Conservation (phyloP, 805 yeast species). For the Monosporozyma aquatica region DNA sequence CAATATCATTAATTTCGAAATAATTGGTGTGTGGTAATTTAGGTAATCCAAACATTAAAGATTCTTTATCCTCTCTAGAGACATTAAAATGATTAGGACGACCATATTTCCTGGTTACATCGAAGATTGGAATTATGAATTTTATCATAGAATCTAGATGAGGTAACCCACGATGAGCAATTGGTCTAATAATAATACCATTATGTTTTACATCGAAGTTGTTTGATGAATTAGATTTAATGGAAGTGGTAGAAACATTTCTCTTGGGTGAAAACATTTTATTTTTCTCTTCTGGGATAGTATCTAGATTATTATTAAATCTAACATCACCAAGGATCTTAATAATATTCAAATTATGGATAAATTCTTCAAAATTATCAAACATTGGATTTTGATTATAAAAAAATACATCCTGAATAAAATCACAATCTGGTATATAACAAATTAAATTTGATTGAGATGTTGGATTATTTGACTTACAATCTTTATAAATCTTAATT, state of each 20-base stretch:
- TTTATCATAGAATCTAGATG: constrained; percentile 63
- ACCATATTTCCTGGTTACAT: constrained; percentile 61
- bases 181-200: constrained; percentile 48
- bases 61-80: constrained; percentile 40
- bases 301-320: constrained; percentile 4
- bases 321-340: constrained; percentile 20
- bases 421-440: constrained; percentile 23
- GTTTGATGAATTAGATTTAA: constrained; percentile 5
- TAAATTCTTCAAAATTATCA: constrained; percentile 4
- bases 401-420: constrained; percentile 24
- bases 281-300: constrained; percentile 2
- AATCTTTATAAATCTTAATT: constrained; percentile 24
- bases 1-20: constrained; percentile 5
- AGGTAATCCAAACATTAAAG: constrained; percentile 64
- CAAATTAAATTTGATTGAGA: constrained; percentile 21
- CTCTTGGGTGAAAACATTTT: constrained; percentile 14
- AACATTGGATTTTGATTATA: constrained; percentile 9
- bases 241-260: constrained; percentile 7
- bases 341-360: constrained; percentile 12
- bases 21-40: constrained; percentile 58
- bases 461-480: constrained; percentile 18
- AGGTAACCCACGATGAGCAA: constrained; percentile 56
- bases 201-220: constrained; percentile 9
- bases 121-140: constrained; percentile 55
- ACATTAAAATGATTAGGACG: constrained; percentile 54